Conservation (phyloP, 305 asterid genomes). For the Plantago lanceolata region DNA sequence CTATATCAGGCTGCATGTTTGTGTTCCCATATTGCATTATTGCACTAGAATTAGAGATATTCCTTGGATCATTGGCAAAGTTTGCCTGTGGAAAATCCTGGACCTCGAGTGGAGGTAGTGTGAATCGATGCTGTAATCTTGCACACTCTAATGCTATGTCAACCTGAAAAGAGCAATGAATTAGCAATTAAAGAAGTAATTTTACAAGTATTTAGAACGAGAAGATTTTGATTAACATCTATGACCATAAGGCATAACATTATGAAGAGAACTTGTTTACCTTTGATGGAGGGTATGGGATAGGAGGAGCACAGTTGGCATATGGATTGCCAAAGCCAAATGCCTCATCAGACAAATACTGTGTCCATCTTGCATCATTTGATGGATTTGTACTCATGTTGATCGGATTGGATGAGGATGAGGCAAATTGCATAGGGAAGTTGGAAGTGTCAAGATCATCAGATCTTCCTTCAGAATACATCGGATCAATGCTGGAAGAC, state of each 20-base stretch:
- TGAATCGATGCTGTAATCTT: constrained; percentile 47
- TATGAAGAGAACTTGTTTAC: constrained; percentile 23
- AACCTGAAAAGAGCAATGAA: constrained; percentile 33
- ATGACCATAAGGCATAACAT: neutral
- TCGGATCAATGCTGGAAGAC: constrained; percentile 51
- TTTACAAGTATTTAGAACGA: neutral
- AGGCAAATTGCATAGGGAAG: constrained; percentile 30
- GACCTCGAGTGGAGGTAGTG: constrained; percentile 51
- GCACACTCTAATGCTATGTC: constrained; percentile 58
- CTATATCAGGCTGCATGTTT: constrained; percentile 29
- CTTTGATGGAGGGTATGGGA: constrained; percentile 47
- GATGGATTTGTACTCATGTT: constrained; percentile 29
- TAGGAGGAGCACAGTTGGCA: constrained; percentile 23
- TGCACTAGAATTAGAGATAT: constrained; percentile 19
- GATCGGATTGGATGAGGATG: constrained; percentile 30
- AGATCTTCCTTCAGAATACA: constrained; percentile 35
- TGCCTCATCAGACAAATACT: constrained; percentile 54
- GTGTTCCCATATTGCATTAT: constrained; percentile 25
- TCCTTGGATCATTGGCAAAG: constrained; percentile 28
- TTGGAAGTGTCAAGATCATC: constrained; percentile 39
- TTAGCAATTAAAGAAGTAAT: neutral
- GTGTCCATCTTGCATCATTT: constrained; percentile 45
- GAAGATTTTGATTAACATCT: neutral
- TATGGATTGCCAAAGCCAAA: constrained; percentile 35
- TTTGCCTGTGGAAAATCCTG: constrained; percentile 36